A percentile compares a stretch with the other conserved stretches of the same genome.
Evolutionary conservation across 345 rosid genomes (phyloP).

Genomic region (Hypericum androsaemum): DNA sequence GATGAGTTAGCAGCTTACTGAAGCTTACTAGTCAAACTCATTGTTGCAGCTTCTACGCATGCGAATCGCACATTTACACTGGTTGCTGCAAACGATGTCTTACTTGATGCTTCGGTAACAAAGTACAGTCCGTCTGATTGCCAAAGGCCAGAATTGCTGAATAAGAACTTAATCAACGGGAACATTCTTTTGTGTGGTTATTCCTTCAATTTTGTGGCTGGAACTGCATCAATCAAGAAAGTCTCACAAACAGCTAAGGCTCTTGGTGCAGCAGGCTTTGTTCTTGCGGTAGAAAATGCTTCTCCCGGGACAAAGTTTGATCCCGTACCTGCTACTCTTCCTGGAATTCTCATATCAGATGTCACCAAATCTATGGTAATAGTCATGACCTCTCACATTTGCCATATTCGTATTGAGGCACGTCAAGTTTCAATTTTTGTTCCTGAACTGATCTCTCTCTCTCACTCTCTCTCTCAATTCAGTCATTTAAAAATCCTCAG

Average conservation of each 20-base stretch:
- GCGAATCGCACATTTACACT: conserved; percentile 59
- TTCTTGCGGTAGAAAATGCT: conserved; percentile 88
- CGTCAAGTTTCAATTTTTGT: no score
- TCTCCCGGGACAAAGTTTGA: conserved; percentile 95
- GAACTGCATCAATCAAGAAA: conserved; percentile 90
- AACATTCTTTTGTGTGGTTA: conserved; percentile 97
- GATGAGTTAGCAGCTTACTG: conserved; percentile 3
- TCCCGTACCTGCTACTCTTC: conserved; percentile 81
- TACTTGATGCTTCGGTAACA: conserved; percentile 59
- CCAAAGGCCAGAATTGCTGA: conserved; percentile 84
- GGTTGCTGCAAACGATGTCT: conserved; percentile 96
- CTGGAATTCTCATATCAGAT: conserved; percentile 85
- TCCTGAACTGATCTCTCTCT: not conserved
- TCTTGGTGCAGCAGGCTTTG: conserved; percentile 95
- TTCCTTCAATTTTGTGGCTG: conserved; percentile 91
- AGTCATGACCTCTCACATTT: not conserved
- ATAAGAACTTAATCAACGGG: conserved; percentile 77
- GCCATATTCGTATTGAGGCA: no score
- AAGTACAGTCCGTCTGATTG: conserved; percentile 89
- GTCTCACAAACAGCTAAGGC: conserved; percentile 85
- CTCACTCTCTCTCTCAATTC: conserved; percentile 1
- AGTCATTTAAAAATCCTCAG: conserved; percentile 8
- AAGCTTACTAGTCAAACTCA: conserved; percentile 11
- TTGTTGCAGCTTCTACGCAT: conserved; percentile 75
- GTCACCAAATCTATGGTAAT: conserved; percentile 76